Evolutionary conservation across 202 grass and related monocot species (phyloP).

Genomic region (Elaeis oleifera): DNA sequence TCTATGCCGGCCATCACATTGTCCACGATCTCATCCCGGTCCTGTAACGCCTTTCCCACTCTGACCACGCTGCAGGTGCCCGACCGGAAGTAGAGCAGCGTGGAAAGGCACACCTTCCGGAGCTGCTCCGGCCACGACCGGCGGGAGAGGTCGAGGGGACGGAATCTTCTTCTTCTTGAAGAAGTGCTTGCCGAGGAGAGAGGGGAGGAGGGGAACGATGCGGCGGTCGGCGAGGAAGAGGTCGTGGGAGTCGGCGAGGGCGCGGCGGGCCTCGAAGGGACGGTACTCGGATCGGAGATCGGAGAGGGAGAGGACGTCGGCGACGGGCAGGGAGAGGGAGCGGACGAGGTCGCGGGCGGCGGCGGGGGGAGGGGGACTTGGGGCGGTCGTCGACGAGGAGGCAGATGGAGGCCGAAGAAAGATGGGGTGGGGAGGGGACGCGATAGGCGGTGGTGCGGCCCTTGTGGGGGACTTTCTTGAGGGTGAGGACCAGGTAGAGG

Average conservation of each 20-base stretch:
- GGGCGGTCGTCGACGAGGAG: conserved; percentile 30
- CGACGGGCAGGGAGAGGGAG: conserved; percentile 13
- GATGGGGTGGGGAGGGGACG: neutral
- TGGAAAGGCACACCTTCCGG: conserved; percentile 8
- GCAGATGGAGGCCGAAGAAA: conserved; percentile 4
- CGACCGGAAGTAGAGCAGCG: neutral
- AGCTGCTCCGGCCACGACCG: conserved; percentile 15
- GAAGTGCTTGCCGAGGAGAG: conserved; percentile 4
- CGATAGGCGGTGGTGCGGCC: conserved; percentile 5
- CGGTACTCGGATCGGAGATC: conserved; percentile 11
- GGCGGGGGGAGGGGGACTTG: neutral
- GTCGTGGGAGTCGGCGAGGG: conserved; percentile 10
- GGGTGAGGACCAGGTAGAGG: conserved; percentile 18
- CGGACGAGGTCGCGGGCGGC: conserved; percentile 7
- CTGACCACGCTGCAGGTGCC: conserved; percentile 13
- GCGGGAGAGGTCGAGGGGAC: conserved; percentile 8
- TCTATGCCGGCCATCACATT: conserved; percentile 15
- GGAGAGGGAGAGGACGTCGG: conserved; percentile 13
- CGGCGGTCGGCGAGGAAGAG: conserved; percentile 19
- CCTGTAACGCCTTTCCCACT: conserved; percentile 7
- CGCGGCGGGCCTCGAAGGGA: neutral
- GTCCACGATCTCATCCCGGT: neutral
- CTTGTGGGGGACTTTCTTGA: conserved; percentile 13
- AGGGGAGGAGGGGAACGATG: conserved; percentile 1
- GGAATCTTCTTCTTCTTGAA: conserved; percentile 15